phyloP scores from a whole-genome alignment of 1,284 basidiomycete genomes.

The Cryptococcus sp. region DNA sequence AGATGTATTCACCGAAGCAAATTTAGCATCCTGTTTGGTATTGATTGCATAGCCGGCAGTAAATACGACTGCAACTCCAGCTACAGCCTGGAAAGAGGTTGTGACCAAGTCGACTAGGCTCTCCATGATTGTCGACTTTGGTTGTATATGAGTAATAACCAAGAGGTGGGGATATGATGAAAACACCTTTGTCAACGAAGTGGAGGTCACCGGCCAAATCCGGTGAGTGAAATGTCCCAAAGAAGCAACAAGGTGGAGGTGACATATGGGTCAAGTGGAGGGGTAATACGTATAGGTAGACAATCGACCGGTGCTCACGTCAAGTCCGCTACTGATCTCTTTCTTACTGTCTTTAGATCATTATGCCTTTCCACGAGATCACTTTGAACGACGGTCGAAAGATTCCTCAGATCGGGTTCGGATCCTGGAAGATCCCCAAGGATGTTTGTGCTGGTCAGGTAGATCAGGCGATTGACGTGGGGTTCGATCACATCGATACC shows the following conservation, averaged over 20 bases:
- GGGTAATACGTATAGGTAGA: too few relatives aligned
- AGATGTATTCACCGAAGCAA: slow-evolving; percentile 14
- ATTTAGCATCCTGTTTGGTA: slow-evolving; percentile 9
- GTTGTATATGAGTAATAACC: too few relatives aligned
- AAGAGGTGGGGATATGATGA: background rate
- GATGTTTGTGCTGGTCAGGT: slow-evolving; percentile 29
- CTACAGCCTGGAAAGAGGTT: slow-evolving; percentile 33
- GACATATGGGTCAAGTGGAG: too few relatives aligned
- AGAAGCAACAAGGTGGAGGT: background rate
- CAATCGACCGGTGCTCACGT: too few relatives aligned
- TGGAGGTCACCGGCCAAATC: too few relatives aligned
- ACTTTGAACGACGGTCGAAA: slow-evolving; percentile 45
- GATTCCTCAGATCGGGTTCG: slow-evolving; percentile 43
- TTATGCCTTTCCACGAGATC: slow-evolving; percentile 30
- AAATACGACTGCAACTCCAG: slow-evolving; percentile 33
- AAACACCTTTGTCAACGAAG: too few relatives aligned
- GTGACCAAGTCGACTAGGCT: slow-evolving; percentile 38
- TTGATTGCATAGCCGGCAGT: slow-evolving; percentile 35
- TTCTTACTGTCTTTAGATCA: background rate
- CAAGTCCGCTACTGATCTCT: too few relatives aligned
- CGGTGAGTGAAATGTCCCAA: too few relatives aligned
- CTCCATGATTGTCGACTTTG: slow-evolving; percentile 25
- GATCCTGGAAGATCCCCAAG: slow-evolving; percentile 38
- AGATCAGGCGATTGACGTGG: slow-evolving; percentile 40
- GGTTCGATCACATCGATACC: slow-evolving; percentile 45